Evolutionary conservation across 805 yeast genomes (phyloP).

Genomic region (Nakazawaea wyomingensis): DNA sequence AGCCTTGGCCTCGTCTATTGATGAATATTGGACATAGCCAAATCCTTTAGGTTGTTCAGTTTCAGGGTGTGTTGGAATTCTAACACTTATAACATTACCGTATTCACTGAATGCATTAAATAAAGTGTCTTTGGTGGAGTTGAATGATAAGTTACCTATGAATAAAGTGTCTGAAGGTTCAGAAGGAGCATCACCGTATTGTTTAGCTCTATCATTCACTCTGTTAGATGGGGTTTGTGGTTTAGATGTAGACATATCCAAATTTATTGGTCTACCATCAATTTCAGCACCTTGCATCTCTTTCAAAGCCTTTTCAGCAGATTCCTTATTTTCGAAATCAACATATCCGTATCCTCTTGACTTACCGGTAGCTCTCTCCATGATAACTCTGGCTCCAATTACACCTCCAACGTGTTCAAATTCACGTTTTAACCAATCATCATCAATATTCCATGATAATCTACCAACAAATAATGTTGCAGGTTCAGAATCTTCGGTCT

Average conservation of each 20-base stretch:
- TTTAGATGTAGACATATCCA: constrained; percentile 85
- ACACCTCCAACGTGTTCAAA: constrained; percentile 83
- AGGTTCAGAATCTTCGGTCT: constrained; percentile 46
- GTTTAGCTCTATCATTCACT: constrained; percentile 72
- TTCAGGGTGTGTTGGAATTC: constrained; percentile 98
- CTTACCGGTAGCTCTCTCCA: constrained; percentile 87
- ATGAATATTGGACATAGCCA: constrained; percentile 91
- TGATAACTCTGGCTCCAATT: constrained; percentile 82
- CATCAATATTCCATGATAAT: constrained; percentile 95
- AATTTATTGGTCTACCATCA: constrained; percentile 94
- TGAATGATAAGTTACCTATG: constrained; percentile 93
- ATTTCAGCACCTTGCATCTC: constrained; percentile 90
- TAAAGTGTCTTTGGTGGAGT: constrained; percentile 75
- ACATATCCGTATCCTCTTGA: constrained; percentile 98
- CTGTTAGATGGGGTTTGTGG: constrained; percentile 53
- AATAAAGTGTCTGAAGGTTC: constrained; percentile 94
- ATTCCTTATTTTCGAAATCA: constrained; percentile 73
- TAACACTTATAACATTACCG: constrained; percentile 82
- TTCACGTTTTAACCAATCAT: constrained; percentile 85
- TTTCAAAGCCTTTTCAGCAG: constrained; percentile 81
- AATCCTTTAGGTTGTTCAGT: constrained; percentile 99
- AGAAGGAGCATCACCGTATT: constrained; percentile 86
- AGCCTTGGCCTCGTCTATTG: constrained; percentile 83
- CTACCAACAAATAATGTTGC: constrained; percentile 95
- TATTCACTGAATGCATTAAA: constrained; percentile 66